These are phyloP conservation scores for Ganoderma lucidum DNA, from an alignment of 1,284 basidiomycete species.

Conservation along the genomic window DNA sequence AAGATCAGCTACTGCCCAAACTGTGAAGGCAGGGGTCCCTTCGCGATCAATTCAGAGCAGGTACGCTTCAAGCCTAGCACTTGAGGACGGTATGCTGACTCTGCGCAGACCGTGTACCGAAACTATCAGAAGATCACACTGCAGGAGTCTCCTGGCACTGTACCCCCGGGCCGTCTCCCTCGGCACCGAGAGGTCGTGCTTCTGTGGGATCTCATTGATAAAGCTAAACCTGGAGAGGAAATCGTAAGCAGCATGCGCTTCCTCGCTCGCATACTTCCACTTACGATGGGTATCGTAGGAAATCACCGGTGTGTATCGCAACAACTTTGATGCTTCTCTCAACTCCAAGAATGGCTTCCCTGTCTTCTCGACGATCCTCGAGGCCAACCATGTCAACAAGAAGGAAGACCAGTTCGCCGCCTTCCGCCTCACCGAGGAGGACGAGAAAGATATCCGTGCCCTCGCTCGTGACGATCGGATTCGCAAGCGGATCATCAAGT, in stretches of 20 bases:
- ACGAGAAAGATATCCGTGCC: slow-evolving; percentile 89
- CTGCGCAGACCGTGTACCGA: slow-evolving; percentile 90
- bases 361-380: slow-evolving; percentile 97
- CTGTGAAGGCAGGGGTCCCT: slow-evolving; percentile 95
- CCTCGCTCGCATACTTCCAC: neutral
- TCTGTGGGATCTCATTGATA: slow-evolving; percentile 98
- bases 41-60: slow-evolving; percentile 96
- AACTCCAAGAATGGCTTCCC: slow-evolving; percentile 99
- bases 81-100: slow-evolving; percentile 1
- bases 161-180: slow-evolving; percentile 96
- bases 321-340: slow-evolving; percentile 98
- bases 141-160: slow-evolving; percentile 98
- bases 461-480: slow-evolving; percentile 94
- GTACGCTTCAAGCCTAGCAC: slow-evolving; percentile 46
- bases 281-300: slow-evolving; percentile 57
- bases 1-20: slow-evolving; percentile 94
- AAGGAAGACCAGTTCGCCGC: slow-evolving; percentile 96
- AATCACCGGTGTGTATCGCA: slow-evolving; percentile 97
- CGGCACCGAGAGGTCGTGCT: slow-evolving; percentile 97
- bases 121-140: slow-evolving; percentile 99
- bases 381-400: slow-evolving; percentile 98
- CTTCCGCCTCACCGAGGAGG: slow-evolving; percentile 96
- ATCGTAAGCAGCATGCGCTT: slow-evolving; percentile 65
- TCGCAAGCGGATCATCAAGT: slow-evolving; percentile 97
- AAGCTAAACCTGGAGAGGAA: slow-evolving; percentile 98